Conservation (phyloP, 805 yeast genomes). For the Kluyveromyces starmeri region DNA sequence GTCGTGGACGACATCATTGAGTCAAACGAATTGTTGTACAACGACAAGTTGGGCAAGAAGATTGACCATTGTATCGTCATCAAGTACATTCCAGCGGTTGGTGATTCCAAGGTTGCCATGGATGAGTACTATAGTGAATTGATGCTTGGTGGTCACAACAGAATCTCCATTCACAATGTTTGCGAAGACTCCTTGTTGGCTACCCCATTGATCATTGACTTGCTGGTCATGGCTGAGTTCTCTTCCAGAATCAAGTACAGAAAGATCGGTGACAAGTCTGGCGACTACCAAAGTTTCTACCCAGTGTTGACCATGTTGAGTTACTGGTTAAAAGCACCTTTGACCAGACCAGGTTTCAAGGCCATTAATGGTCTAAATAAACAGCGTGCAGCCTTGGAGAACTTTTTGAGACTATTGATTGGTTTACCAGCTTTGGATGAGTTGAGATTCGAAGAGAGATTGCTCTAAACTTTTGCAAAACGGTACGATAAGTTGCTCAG, state of each 20-base stretch:
- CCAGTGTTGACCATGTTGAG: constrained; percentile 79
- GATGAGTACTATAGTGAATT: constrained; percentile 95
- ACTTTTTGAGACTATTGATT: constrained; percentile 77
- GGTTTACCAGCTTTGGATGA: constrained; percentile 89
- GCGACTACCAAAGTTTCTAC: constrained; percentile 58
- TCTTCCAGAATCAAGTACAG: constrained; percentile 77
- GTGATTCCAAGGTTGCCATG: constrained; percentile 96
- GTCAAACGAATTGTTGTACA: constrained; percentile 76
- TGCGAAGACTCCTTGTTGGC: constrained; percentile 95
- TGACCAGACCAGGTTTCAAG: constrained; percentile 82
- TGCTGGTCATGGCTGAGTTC: constrained; percentile 85
- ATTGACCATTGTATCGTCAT: constrained; percentile 94
- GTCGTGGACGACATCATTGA: constrained; percentile 93
- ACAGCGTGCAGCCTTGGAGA: constrained; percentile 88
- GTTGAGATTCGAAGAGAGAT: constrained; percentile 88
- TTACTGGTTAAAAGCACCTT: constrained; percentile 96
- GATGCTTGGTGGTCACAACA: constrained; percentile 96
- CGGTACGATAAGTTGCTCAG: no score
- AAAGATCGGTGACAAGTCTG: constrained; percentile 38
- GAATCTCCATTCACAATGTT: constrained; percentile 87
- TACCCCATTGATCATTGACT: constrained; percentile 86
- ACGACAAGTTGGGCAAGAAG: constrained; percentile 63
- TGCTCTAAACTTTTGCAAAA: constrained; percentile 11
- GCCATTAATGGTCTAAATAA: constrained; percentile 91
- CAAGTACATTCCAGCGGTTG: constrained; percentile 89